A percentile compares a stretch with the other conserved stretches of the same genome.
phyloP scores from a whole-genome alignment of 2,329 filamentous ascomycete genomes.

The Alternaria triticina region DNA sequence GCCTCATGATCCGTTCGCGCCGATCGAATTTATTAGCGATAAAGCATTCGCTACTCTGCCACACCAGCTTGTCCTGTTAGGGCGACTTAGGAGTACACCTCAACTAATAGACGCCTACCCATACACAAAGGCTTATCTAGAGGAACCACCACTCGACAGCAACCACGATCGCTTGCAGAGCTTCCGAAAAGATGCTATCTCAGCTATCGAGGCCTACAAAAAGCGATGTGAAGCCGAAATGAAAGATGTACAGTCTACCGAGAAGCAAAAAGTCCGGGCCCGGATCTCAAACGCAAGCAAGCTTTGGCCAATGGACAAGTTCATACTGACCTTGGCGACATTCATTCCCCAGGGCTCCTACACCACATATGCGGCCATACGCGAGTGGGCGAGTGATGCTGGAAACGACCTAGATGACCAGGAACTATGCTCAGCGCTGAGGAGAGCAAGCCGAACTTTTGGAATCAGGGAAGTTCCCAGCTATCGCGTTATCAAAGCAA shows the following conservation, averaged over 20 bases:
- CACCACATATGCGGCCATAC: not conserved
- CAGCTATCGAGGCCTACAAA: not conserved
- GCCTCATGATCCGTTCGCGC: not conserved
- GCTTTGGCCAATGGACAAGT: not conserved
- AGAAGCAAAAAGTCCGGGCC: not conserved
- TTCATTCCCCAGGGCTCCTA: conserved; percentile 2
- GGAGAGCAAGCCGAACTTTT: not conserved
- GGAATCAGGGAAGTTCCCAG: not conserved
- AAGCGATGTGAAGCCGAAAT: not conserved
- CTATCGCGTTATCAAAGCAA: not conserved
- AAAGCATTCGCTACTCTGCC: not conserved
- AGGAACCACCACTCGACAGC: not conserved
- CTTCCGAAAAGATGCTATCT: not conserved
- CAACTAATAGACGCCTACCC: not conserved
- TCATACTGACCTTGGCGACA: not conserved
- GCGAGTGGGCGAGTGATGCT: not conserved
- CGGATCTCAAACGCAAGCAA: not conserved
- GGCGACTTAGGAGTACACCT: not conserved
- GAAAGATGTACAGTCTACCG: not conserved
- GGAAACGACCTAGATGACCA: not conserved
- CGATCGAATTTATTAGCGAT: not conserved
- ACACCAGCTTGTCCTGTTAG: not conserved
- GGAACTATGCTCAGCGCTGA: not conserved
- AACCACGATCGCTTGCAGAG: not conserved
- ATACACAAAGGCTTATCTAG: not conserved